Conservation (phyloP, 805 yeast genomes). For the Yamadazyma endophytica region DNA sequence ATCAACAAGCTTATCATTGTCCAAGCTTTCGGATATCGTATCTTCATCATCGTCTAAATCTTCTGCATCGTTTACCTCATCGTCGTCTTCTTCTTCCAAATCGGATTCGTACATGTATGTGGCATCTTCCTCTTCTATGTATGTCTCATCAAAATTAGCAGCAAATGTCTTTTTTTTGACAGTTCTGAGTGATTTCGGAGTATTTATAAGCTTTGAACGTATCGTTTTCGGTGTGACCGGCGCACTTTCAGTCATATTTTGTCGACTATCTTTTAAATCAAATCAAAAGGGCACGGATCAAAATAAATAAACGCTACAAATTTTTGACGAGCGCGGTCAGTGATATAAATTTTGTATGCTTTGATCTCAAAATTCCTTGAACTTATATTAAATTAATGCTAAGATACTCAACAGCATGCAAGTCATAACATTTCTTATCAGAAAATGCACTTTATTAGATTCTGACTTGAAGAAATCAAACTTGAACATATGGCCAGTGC, state of each 20-base stretch:
- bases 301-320: neutral
- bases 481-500: constrained; percentile 3
- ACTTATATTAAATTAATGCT: too few species aligned
- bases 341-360: too few species aligned
- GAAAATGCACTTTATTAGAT: too few species aligned
- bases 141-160: constrained; percentile 21
- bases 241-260: constrained; percentile 2
- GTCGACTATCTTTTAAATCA: too few species aligned
- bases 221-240: constrained; percentile 8
- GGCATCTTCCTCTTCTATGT: constrained; percentile 36
- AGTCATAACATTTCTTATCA: too few species aligned
- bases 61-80: constrained; percentile 8
- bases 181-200: constrained; percentile 14
- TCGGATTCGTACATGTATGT: constrained; percentile 25
- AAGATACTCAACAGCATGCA: too few species aligned
- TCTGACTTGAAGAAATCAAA: constrained; percentile 2
- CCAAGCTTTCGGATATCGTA: constrained; percentile 3
- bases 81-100: constrained; percentile 14
- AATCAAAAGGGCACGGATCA: neutral
- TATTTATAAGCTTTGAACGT: constrained; percentile 2
- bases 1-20: neutral
- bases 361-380: too few species aligned
- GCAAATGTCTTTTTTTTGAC: constrained; percentile 9
- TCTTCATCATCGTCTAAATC: constrained; percentile 8
- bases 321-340: neutral